Conservation (phyloP, 768 basidiomycete genomes). For the Mycena amicta region DNA sequence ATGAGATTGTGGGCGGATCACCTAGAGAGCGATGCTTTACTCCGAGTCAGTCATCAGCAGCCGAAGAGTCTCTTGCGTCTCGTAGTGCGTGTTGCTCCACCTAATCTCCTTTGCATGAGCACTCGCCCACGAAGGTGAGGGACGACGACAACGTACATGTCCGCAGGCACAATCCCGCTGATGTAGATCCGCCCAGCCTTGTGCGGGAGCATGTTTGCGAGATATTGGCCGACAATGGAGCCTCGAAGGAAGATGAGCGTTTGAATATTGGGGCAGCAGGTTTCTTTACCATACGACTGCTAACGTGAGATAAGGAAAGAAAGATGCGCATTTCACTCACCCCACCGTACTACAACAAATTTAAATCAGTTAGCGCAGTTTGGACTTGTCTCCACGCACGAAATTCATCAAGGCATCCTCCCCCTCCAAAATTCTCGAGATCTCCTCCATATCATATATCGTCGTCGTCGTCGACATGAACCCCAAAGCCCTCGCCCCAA, state of each 20-base stretch:
- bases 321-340: not conserved
- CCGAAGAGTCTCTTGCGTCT: slow-evolving; percentile 15
- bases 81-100: slow-evolving; percentile 19
- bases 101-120: no score
- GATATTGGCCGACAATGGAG: slow-evolving; percentile 17
- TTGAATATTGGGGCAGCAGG: not conserved
- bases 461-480: slow-evolving; percentile 21
- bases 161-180: slow-evolving; percentile 15
- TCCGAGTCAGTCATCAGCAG: slow-evolving; percentile 18
- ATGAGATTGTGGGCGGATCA: not conserved
- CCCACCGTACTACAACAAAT: slow-evolving; percentile 18
- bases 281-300: slow-evolving; percentile 13
- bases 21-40: not conserved
- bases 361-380: no score
- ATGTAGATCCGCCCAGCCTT: slow-evolving; percentile 20
- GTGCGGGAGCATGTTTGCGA: slow-evolving; percentile 23
- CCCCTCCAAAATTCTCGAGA: slow-evolving; percentile 14
- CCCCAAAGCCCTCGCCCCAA: slow-evolving; percentile 16
- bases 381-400: no score
- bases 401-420: slow-evolving; percentile 19
- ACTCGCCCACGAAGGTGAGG: not conserved
- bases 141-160: slow-evolving; percentile 2
- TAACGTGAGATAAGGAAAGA: not conserved
- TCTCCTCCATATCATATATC: slow-evolving; percentile 22
- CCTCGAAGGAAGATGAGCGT: not conserved